Percentiles rank a stretch among this genome's conserved stretches.
phyloP scores from a whole-genome alignment of 169 alveolate genomes.

The Plasmodium fragile region DNA sequence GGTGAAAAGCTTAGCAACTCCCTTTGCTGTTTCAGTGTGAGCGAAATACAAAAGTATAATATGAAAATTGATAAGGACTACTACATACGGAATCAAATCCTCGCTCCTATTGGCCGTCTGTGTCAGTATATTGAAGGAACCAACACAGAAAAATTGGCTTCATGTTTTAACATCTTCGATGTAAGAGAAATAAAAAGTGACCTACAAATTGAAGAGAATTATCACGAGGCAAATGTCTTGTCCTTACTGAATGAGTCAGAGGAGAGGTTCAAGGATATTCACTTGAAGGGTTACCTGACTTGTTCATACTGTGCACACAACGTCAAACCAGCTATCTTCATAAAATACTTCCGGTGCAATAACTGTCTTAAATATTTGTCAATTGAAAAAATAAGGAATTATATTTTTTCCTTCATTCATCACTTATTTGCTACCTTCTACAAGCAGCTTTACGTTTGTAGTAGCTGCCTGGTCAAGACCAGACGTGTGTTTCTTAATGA shows the following conservation, averaged over 20 bases:
- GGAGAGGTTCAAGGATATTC: conserved; percentile 60
- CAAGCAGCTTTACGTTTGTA: conserved; percentile 59
- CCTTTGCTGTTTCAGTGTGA: conserved; percentile 91
- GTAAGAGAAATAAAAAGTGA: conserved; percentile 70
- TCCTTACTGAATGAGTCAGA: conserved; percentile 62
- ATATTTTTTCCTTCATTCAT: conserved; percentile 43
- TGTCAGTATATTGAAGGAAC: conserved; percentile 93
- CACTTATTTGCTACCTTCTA: conserved; percentile 54
- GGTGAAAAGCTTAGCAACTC: conserved; percentile 80
- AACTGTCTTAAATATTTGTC: conserved; percentile 20
- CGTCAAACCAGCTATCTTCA: conserved; percentile 60
- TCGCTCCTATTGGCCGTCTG: conserved; percentile 93
- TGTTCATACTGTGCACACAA: conserved; percentile 46
- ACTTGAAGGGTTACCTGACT: conserved; percentile 56
- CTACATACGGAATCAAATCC: conserved; percentile 94
- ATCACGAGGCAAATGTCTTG: conserved; percentile 56
- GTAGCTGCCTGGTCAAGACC: conserved; percentile 60
- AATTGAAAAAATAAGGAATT: conserved; percentile 55
- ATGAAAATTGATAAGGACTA: conserved; percentile 90
- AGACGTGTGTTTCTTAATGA: conserved; percentile 76
- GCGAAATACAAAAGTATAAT: conserved; percentile 89
- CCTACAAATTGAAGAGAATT: conserved; percentile 30
- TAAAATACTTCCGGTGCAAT: conserved; percentile 70
- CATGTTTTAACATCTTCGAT: conserved; percentile 67
- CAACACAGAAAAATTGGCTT: conserved; percentile 83